Evolutionary conservation across 805 yeast genomes (phyloP), one percentile per base, ranked within the genome.

Genomic region (Cyberlindnera subsufficiens): DNA sequence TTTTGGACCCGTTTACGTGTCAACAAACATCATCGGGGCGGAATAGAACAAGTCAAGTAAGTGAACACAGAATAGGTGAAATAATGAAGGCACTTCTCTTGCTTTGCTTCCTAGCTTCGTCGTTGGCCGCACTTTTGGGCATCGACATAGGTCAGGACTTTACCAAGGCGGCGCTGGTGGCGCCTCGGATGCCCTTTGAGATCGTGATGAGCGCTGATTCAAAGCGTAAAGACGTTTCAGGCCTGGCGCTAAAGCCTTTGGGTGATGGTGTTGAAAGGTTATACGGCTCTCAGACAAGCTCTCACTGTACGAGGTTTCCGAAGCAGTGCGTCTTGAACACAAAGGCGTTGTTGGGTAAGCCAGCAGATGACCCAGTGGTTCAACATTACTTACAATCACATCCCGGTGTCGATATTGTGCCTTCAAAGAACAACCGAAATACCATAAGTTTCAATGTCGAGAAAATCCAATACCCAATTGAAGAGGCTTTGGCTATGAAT

Each of bases 141-240:
- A 69, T 93, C 32, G 99, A 93, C 60, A 81, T 74, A 57, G 99
- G 99, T 41, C 83, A 86, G 43, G 91, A 89, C 56, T 85, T 71
- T 68, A 77, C 89, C 19, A 93, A 93, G 60, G 88, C 96, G 2
- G 86, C 82, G 39, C 69, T 93, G 37, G 85, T 93, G 33, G 96
- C 96, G 0, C 97, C 97, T 0, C 87, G 89, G 11, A 80, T 88
- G 17, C 84, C 89, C 14, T 81, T 90, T 58, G 98, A 93, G 56
- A 75, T 93, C 33, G 82, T 93, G 13, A 68, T 93, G 47, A 87
- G 97, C 4, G 82, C 87, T 20, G 98, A 93, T 55, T 83, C 96
- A 3, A 87, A 89, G 64, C 74, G 99, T 44, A 93, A 93, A 60
- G 98, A 91, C 55, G 69, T 81, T 5, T 75, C 90, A 4, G 96